Evolutionary conservation across 192 early-diverging fungal genomes (phyloP).

Genomic region (Thoreauomyces humboldtii): DNA sequence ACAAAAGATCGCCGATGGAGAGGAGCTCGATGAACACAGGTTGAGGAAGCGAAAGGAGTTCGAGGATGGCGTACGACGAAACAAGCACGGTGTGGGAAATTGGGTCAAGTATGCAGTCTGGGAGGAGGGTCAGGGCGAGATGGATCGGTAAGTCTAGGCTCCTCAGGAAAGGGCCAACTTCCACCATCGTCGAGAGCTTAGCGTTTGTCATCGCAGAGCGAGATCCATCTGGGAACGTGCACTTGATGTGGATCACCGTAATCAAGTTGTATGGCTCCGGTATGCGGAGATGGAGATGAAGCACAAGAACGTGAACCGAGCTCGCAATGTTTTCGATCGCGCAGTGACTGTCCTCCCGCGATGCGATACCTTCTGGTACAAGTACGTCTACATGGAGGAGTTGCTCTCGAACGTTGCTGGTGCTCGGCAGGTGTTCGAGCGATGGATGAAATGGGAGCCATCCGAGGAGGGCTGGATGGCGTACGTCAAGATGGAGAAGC

Average conservation of each 20-base stretch:
- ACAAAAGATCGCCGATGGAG: constrained; percentile 88
- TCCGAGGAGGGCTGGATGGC: constrained; percentile 88
- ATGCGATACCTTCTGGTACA: constrained; percentile 73
- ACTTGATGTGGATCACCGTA: constrained; percentile 83
- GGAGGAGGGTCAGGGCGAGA: constrained; percentile 90
- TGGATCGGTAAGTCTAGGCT: constrained; percentile 58
- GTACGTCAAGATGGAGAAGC: constrained; percentile 90
- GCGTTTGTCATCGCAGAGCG: constrained; percentile 24
- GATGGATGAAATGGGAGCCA: constrained; percentile 99
- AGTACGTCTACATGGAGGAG: constrained; percentile 99
- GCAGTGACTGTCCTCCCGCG: constrained; percentile 83
- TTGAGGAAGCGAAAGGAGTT: constrained; percentile 89
- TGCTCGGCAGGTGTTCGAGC: constrained; percentile 90
- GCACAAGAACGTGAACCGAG: constrained; percentile 88
- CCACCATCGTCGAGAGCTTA: too few species aligned
- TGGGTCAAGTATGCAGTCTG: constrained; percentile 97
- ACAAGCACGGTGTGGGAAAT: constrained; percentile 78
- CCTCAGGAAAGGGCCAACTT: not conserved
- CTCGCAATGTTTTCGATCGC: constrained; percentile 92
- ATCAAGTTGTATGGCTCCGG: constrained; percentile 82
- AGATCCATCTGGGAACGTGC: constrained; percentile 79
- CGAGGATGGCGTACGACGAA: constrained; percentile 86
- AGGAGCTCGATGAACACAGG: constrained; percentile 90
- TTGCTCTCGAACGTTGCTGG: constrained; percentile 85
- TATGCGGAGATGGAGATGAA: constrained; percentile 99